A percentile compares a stretch with the other conserved stretches of the same genome.
phyloP scores from a whole-genome alignment of 2,329 filamentous ascomycete species.

The Metarhizium rileyi region DNA sequence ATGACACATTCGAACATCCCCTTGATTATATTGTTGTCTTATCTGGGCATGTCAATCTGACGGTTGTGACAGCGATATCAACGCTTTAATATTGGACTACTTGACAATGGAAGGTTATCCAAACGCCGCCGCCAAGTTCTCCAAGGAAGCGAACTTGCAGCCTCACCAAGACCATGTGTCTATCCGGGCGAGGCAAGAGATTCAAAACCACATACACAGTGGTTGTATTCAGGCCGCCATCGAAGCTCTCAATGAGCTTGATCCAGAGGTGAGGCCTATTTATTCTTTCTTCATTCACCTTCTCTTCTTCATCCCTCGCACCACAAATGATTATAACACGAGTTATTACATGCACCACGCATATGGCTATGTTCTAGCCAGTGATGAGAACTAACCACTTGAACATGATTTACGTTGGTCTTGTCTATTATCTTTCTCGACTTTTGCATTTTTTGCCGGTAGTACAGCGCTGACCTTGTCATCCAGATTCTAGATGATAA shows the following conservation, averaged over 20 bases:
- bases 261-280: conserved; percentile 68
- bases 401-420: conserved; percentile 24
- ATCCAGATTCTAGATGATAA: conserved; percentile 79
- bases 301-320: neutral
- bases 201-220: conserved; percentile 73
- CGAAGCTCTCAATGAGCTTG: conserved; percentile 76
- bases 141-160: conserved; percentile 80
- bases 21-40: neutral
- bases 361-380: conserved; percentile 67
- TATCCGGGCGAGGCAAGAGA: conserved; percentile 70
- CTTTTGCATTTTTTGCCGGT: neutral
- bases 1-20: neutral
- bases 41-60: conserved; percentile 16
- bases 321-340: conserved; percentile 72
- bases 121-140: conserved; percentile 85
- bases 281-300: neutral
- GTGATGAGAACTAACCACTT: conserved; percentile 82
- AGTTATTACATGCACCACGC: conserved; percentile 99
- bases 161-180: conserved; percentile 61
- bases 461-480: conserved; percentile 6
- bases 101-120: conserved; percentile 93
- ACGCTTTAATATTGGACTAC: conserved; percentile 92
- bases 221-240: conserved; percentile 84
- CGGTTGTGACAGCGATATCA: conserved; percentile 65
- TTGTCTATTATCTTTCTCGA: neutral